Conservation (phyloP, 768 basidiomycete species). For the Mycena alexandri region DNA sequence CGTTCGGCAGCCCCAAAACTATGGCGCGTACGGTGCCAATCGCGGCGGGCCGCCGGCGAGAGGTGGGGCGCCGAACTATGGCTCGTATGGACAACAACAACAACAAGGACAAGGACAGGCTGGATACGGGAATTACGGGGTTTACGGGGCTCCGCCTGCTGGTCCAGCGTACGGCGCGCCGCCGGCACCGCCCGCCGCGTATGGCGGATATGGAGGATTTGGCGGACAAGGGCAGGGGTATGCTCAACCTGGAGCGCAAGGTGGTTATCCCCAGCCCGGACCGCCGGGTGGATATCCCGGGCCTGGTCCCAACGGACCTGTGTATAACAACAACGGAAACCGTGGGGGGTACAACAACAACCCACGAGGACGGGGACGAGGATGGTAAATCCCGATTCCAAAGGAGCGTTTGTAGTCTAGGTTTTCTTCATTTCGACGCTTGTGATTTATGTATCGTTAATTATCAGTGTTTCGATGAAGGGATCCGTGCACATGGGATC, state of each 20-base stretch:
- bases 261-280: constrained; percentile 16
- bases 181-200: constrained; percentile 48
- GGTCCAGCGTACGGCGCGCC: constrained; percentile 42
- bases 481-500: not conserved
- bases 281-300: constrained; percentile 23
- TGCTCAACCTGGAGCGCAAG: constrained; percentile 5
- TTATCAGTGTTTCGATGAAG: constrained; percentile 15
- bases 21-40: constrained; percentile 47
- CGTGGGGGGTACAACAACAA: constrained; percentile 33
- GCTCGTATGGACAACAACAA: constrained; percentile 26
- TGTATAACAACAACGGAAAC: constrained; percentile 21
- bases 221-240: constrained; percentile 49
- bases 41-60: constrained; percentile 42
- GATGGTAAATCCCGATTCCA: constrained; percentile 23
- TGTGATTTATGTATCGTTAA: constrained; percentile 20
- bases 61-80: constrained; percentile 42
- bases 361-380: constrained; percentile 32
- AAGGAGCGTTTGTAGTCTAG: constrained; percentile 1
- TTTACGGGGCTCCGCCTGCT: constrained; percentile 48
- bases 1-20: constrained; percentile 37
- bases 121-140: constrained; percentile 50
- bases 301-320: constrained; percentile 5
- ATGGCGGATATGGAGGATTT: constrained; percentile 52
- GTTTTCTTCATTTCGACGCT: not conserved
- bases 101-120: constrained; percentile 36